These are phyloP conservation scores for Aegilops tauschii DNA, from an alignment of 176 grass and related monocot species.

Conservation along the genomic window DNA sequence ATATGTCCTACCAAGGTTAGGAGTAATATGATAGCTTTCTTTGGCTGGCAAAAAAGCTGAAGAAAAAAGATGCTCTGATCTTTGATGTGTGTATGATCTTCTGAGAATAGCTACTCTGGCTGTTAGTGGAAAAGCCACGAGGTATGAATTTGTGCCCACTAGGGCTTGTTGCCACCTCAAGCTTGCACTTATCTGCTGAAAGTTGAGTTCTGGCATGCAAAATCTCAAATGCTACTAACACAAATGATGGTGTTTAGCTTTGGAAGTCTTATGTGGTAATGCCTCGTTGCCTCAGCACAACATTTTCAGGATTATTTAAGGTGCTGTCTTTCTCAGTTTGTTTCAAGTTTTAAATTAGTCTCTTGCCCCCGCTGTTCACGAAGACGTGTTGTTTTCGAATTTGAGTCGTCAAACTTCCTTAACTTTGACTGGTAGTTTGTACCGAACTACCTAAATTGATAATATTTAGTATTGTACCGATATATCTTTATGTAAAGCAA, in stretches of 20 bases:
- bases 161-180: neutral
- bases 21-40: neutral
- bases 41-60: neutral
- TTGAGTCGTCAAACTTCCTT: neutral
- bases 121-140: neutral
- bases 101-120: neutral
- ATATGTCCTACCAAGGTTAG: neutral
- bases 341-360: neutral
- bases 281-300: neutral
- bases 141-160: slow-evolving; percentile 3
- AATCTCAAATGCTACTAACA: neutral
- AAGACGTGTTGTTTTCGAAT: neutral
- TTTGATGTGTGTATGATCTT: neutral
- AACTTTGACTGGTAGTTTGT: neutral
- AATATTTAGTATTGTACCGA: neutral
- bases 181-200: neutral
- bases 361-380: neutral
- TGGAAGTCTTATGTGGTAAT: neutral
- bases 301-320: neutral
- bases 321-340: neutral
- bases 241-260: neutral
- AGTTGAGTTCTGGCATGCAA: neutral
- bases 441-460: neutral
- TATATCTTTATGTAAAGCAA: neutral
- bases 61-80: neutral